Percentiles rank a stretch among this genome's conserved stretches.
These are phyloP conservation scores for Dioscorea dumetorum DNA, from an alignment of 106 monocot species.

Conservation along the genomic window DNA sequence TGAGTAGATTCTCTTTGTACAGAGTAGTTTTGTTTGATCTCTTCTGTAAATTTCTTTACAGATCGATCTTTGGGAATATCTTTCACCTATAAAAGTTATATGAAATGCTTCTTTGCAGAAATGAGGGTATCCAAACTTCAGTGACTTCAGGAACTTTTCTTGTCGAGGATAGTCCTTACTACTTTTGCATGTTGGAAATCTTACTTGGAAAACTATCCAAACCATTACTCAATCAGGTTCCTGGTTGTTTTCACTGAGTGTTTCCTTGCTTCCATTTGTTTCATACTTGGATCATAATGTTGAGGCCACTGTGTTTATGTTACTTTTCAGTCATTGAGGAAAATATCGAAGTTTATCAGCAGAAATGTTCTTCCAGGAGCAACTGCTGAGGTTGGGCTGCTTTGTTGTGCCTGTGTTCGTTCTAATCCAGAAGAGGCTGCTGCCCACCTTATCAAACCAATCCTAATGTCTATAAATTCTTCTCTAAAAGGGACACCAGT, in stretches of 20 bases:
- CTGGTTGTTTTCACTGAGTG: too few relatives aligned
- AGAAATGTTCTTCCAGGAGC: conserved; percentile 95
- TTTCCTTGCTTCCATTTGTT: too few relatives aligned
- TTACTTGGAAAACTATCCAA: conserved; percentile 82
- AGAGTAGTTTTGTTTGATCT: conserved; percentile 2
- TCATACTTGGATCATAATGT: too few relatives aligned
- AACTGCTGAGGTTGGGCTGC: conserved; percentile 83
- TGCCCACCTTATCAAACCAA: conserved; percentile 61
- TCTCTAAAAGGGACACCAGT: conserved; percentile 66
- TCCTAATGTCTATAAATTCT: conserved; percentile 47
- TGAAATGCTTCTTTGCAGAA: conserved; percentile 31
- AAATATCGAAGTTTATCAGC: conserved; percentile 85
- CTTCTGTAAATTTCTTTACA: neutral
- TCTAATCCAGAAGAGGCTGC: conserved; percentile 77
- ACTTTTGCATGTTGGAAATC: conserved; percentile 87
- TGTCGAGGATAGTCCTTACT: conserved; percentile 74
- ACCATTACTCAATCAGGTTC: conserved; percentile 78
- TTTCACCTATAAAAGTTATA: neutral
- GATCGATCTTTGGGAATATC: neutral
- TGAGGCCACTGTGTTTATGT: neutral
- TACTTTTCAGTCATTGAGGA: conserved; percentile 62
- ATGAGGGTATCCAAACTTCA: conserved; percentile 62
- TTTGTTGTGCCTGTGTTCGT: conserved; percentile 89
- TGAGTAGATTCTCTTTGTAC: conserved; percentile 24
- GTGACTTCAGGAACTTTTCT: conserved; percentile 82